These are phyloP conservation scores for Umbelopsis sp. DNA, from an alignment of 192 early-diverging fungal genomes.

Conservation along the genomic window DNA sequence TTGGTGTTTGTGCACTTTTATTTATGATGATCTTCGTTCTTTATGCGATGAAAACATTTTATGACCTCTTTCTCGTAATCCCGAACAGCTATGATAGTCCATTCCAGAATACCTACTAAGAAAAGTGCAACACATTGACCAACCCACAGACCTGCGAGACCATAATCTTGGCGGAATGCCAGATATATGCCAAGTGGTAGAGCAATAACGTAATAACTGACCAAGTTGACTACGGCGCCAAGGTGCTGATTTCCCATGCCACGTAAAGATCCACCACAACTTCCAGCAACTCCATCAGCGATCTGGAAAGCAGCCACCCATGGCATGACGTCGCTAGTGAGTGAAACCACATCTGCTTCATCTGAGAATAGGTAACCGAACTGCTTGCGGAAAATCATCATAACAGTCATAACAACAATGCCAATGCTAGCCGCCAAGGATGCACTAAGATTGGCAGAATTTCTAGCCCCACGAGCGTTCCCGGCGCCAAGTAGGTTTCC, in stretches of 20 bases:
- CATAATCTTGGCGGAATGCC: constrained; percentile 46
- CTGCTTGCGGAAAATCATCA: constrained; percentile 49
- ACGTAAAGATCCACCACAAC: constrained; percentile 55
- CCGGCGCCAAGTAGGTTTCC: constrained; percentile 63
- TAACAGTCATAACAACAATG: constrained; percentile 43
- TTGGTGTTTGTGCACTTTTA: background rate
- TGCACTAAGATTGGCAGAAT: constrained; percentile 53
- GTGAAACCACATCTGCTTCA: constrained; percentile 65
- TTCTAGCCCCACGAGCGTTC: constrained; percentile 45
- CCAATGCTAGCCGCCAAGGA: constrained; percentile 51
- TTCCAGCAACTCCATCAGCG: constrained; percentile 47
- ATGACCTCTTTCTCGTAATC: constrained; percentile 2
- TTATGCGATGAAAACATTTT: background rate
- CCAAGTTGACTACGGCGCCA: constrained; percentile 56
- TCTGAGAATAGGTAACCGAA: constrained; percentile 70
- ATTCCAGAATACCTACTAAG: constrained; percentile 7
- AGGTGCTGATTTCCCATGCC: constrained; percentile 53
- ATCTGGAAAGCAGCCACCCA: constrained; percentile 73
- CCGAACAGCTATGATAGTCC: background rate
- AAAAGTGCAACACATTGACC: constrained; percentile 44
- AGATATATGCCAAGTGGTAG: constrained; percentile 58
- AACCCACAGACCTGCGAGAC: constrained; percentile 52
- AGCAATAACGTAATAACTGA: constrained; percentile 57
- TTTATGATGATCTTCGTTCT: background rate
- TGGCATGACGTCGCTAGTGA: constrained; percentile 75